Base-by-base conservation (phyloP, 2,329 filamentous ascomycete genomes). In the Colletotrichum costaricense region DNA sequence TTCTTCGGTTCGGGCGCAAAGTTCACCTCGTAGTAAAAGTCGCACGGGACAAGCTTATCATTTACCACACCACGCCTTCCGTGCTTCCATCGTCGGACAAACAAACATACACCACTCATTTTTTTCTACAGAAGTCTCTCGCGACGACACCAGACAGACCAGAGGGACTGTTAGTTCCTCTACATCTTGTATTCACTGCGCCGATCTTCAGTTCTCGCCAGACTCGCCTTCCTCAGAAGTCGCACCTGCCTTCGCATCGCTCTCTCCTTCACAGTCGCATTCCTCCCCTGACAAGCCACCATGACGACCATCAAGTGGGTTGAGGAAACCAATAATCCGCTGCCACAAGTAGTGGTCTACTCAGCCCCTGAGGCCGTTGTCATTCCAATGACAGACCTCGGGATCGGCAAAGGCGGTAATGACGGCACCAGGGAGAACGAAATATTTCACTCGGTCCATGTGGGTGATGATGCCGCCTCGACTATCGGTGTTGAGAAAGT, bases 291-390 rank as follows among this genome's bases (percentile, higher is more conserved):
- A 6, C 11, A 33, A 9, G 4, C 24, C 12, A 5, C 7, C 30
- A 55, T 64, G 62, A 19, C n/a, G 30, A 64, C n/a, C n/a, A 26
- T n/a, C 16, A 49, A 46, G 5, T 70, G 63, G 63, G 58, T 56
- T 5, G 74, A 75, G 30, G 55, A 63, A 28, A 72, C 69, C 38
- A 59, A 52, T 26, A 63, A 66, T 16, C 60, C 68, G 26, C 60
- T 68, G 26, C 74, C 74, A 4, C 67, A 75, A 38, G 69, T 75
- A 5, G 35, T 60, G 12, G 24, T 67, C 19, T 46, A 63, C 6
- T 54, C 70, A 14, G 74, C 63, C 11, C 74, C 74, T 8, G 74
- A 75, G 65, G 54, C 46, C n/a, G 63, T 72, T n/a, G 19, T 38
- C 2, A 67, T 67, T n/a, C 52, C n/a, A 22, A 56, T 65, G 56